Evolutionary conservation across 129 eudicot genomes (phyloP), one percentile per base, ranked within the genome.

Genomic region (Pulicaria dysenterica): DNA sequence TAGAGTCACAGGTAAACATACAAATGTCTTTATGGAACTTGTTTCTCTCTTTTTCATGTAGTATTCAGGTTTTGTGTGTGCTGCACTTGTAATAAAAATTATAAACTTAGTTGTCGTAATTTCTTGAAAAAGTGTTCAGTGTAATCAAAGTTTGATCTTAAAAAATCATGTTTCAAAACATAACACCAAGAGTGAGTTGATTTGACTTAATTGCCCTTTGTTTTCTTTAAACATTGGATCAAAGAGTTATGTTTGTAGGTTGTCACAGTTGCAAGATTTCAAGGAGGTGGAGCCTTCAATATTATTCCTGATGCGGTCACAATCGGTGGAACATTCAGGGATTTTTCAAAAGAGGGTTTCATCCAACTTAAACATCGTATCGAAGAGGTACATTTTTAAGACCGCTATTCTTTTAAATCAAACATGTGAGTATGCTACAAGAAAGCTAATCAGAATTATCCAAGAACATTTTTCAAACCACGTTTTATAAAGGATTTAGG

Each of bases 321-420:
- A 16, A 83, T 85, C 53, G 95, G 91, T 64, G 91, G 95, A 58
- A 88, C 91, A 2, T 85, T 88, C 61, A 59, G 91, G 70, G 88
- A 88, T 8, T 76, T 77, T 43, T 72, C 86, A 6, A 73, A 69
- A 67, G 81, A 75, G 36, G 68, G 82, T 74, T 82, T 83, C 61
- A 39, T 42, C 17, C 77, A 67, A 58, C 81, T 88, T 19, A 80
- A 80, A 47, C 76, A 66, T 8, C 77, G 95, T 37, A 81, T 88
- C 19, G 45, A 67, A 65, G 95, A 88, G 91, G 95, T 88, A 70
- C 59, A 1, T 6, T 67, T 15, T 49, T 9, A 10, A 12, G 55
- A 13, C 4, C 10, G 55, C 11, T 10, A 10, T 4, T 49, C 15
- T 49, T 4, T 49, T 8, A 43, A 43, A n/a, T 48, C 54, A 48